phyloP scores from a whole-genome alignment of 805 yeast genomes.

The Candida odintsovae region DNA sequence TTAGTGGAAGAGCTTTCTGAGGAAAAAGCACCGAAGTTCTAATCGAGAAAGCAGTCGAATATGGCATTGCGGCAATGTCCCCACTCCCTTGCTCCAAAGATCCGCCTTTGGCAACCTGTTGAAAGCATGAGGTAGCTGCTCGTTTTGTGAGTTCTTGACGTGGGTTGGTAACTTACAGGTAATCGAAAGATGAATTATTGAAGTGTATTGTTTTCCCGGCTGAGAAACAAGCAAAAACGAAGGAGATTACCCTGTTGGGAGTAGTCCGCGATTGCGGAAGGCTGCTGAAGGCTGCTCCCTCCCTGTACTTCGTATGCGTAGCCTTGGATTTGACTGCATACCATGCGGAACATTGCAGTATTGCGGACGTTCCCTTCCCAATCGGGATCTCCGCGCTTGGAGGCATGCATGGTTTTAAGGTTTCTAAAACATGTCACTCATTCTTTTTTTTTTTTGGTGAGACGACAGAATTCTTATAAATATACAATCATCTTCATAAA shows the following conservation, averaged over 20 bases:
- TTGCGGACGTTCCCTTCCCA: not conserved
- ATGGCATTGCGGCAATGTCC: too few species aligned
- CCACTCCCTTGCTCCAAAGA: too few species aligned
- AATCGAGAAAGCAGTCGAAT: too few species aligned
- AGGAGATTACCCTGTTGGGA: not conserved
- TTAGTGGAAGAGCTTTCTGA: too few species aligned
- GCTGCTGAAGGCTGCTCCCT: not conserved
- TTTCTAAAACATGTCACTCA: not conserved
- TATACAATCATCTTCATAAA: not conserved
- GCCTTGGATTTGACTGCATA: not conserved
- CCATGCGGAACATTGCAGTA: not conserved
- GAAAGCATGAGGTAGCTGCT: not conserved
- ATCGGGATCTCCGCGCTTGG: not conserved
- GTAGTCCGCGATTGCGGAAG: not conserved
- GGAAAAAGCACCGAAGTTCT: too few species aligned
- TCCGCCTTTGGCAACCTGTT: too few species aligned
- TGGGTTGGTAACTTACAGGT: not conserved
- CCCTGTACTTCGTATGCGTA: not conserved
- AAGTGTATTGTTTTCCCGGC: not conserved
- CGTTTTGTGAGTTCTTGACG: not conserved
- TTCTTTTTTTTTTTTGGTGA: not conserved
- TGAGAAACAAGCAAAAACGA: not conserved
- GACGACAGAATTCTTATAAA: not conserved
- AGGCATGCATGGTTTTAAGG: not conserved
- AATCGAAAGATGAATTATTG: not conserved